Base-by-base conservation (phyloP, 2,329 filamentous ascomycete genomes). In the Sporothrix brasiliensis region DNA sequence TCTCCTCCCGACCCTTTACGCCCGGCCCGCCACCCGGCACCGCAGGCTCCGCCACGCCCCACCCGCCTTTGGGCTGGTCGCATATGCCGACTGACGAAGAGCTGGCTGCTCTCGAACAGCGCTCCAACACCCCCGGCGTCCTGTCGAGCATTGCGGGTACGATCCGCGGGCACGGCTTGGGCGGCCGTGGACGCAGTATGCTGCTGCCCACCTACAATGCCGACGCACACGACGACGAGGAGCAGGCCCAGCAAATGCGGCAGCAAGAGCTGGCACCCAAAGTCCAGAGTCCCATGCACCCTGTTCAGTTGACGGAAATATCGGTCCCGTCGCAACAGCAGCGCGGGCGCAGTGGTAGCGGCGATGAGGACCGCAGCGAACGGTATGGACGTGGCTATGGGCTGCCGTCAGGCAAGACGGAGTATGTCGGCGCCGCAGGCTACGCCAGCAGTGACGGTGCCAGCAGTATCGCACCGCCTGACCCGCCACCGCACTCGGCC, bases 41-140 rank as follows among this genome's bases (percentile, higher is more conserved):
- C 14, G 21, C 67, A 19, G 39, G 52, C 39, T 14, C 50, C 44
- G 1, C 24, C 1, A 79, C 77, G 5, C 79, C 75, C 0, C 92
- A 95, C 77, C 92, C 91, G 1, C 93, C 93, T 0, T 81, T 97
- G 10, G 94, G 94, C 63, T 96, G 97, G 92, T 92, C 93, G 0
- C 88, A 88, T 49, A 92, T 97, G 77, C 93, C 93, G 0, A 85
- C 86, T 21, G 86, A 89, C 11, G 86, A 90, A 24, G 88, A 89
- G 69, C 81, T 88, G 13, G 83, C 68, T 47, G 86, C 87, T 53
- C 81, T 85, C 72, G 80, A 87, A 72, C 80, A 82, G 60, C 83
- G 61, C 83, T 63, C 83, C 49, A 80, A 79, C 49, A 82, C 82
- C 0, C 82, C 83, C 4, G 78, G 80, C 60, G 79, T 87, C 67